phyloP scores from a whole-genome alignment of 23 red algal species.

The Pyropia haitanensis region DNA sequence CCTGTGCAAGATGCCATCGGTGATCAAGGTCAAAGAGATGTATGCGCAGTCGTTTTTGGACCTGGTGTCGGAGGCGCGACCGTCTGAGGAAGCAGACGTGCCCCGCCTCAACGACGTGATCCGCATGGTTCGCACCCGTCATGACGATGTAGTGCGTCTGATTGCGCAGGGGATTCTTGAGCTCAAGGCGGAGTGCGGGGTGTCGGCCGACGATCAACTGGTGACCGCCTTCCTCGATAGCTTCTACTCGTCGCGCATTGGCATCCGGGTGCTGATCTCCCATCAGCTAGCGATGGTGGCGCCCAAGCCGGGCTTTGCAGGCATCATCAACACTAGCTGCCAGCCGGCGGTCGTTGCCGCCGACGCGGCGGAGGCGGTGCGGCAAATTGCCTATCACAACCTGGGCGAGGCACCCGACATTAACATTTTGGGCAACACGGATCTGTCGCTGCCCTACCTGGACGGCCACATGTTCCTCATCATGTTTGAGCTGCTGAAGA shows the following conservation, averaged over 20 bases:
- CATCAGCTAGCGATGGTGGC: slow-evolving; percentile 71
- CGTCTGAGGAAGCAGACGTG: slow-evolving; percentile 43
- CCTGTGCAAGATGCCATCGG: slow-evolving; percentile 70
- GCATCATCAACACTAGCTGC: slow-evolving; percentile 84
- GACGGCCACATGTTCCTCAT: slow-evolving; percentile 81
- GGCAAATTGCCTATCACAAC: slow-evolving; percentile 62
- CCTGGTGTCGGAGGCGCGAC: slow-evolving; percentile 31
- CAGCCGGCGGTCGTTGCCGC: slow-evolving; percentile 61
- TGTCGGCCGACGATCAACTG: slow-evolving; percentile 60
- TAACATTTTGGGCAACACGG: slow-evolving; percentile 61
- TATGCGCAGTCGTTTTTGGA: slow-evolving; percentile 85
- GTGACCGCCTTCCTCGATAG: slow-evolving; percentile 87
- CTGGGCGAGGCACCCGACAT: slow-evolving; percentile 79
- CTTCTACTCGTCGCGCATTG: slow-evolving; percentile 94
- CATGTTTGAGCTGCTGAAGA: slow-evolving; percentile 83
- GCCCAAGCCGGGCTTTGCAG: slow-evolving; percentile 51
- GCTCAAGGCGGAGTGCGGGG: slow-evolving; percentile 71
- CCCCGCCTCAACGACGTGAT: slow-evolving; percentile 74
- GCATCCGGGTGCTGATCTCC: slow-evolving; percentile 80
- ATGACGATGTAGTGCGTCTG: slow-evolving; percentile 80
- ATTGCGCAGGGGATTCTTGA: slow-evolving; percentile 92
- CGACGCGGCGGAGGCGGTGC: slow-evolving; percentile 58
- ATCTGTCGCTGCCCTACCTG: slow-evolving; percentile 85
- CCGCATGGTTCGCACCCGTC: slow-evolving; percentile 42
- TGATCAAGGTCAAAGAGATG: slow-evolving; percentile 67